Conservation (phyloP, 2,329 filamentous ascomycete genomes). For the Colletotrichum simmondsii region DNA sequence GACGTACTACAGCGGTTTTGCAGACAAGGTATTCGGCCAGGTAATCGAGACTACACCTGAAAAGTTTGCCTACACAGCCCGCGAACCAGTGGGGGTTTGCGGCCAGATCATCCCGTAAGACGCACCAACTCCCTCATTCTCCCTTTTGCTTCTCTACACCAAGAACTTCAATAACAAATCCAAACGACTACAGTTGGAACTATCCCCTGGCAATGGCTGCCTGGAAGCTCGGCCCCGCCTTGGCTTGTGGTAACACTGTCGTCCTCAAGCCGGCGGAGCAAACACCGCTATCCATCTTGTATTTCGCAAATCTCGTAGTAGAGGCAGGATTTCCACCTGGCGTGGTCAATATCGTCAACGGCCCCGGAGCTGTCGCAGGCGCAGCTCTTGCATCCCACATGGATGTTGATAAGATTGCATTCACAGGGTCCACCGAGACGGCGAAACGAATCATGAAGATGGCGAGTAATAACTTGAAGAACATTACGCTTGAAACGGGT, state of each 20-base stretch:
- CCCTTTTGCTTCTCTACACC: no score
- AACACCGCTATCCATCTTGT: constrained; percentile 69
- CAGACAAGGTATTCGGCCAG: constrained; percentile 83
- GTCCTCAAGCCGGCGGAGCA: constrained; percentile 71
- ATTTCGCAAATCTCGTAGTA: constrained; percentile 71
- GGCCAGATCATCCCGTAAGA: constrained; percentile 74
- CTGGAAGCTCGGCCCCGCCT: constrained; percentile 72
- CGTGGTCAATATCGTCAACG: constrained; percentile 78
- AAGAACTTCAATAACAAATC: no score
- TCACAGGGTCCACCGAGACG: constrained; percentile 76
- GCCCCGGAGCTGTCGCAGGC: constrained; percentile 71
- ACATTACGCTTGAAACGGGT: constrained; percentile 69
- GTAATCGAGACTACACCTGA: constrained; percentile 77
- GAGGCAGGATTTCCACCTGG: constrained; percentile 79
- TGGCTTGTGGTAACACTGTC: constrained; percentile 68
- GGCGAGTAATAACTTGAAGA: constrained; percentile 69
- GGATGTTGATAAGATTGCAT: constrained; percentile 77
- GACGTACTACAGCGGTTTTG: constrained; percentile 83
- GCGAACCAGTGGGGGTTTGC: constrained; percentile 82
- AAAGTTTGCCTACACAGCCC: constrained; percentile 82
- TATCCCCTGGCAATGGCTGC: constrained; percentile 81
- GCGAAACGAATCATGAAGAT: constrained; percentile 77
- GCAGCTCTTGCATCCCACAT: constrained; percentile 72
- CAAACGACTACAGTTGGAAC: constrained; percentile 66
- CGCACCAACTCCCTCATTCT: no score